phyloP scores from a whole-genome alignment of 1,284 basidiomycete species.

The Fistulinella cinereoalba region DNA sequence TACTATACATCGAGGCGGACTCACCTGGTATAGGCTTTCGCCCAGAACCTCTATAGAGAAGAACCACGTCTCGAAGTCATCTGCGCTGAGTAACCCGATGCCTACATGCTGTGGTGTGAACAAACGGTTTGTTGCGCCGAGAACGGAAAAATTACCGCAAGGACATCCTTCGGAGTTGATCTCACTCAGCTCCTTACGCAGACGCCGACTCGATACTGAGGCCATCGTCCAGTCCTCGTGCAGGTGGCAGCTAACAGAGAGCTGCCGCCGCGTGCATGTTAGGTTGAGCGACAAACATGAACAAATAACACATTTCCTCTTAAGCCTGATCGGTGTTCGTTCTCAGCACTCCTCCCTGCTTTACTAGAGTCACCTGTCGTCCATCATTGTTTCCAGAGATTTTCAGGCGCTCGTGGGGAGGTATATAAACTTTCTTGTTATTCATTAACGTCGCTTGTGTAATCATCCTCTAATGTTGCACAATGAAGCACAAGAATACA shows the following conservation, averaged over 20 bases:
- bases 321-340: no score
- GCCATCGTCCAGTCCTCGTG: slow-evolving; percentile 43
- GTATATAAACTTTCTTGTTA: slow-evolving; percentile 37
- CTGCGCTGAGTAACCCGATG: slow-evolving; percentile 65
- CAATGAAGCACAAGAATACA: slow-evolving; percentile 35
- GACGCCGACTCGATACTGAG: slow-evolving; percentile 61
- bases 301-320: slow-evolving; percentile 23
- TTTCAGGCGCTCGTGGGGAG: slow-evolving; percentile 52
- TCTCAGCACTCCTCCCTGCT: slow-evolving; percentile 30
- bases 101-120: slow-evolving; percentile 40
- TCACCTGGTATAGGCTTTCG: slow-evolving; percentile 68
- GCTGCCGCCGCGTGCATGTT: neutral
- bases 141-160: slow-evolving; percentile 45
- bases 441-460: slow-evolving; percentile 34
- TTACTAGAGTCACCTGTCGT: slow-evolving; percentile 45
- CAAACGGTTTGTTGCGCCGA: neutral
- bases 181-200: slow-evolving; percentile 72
- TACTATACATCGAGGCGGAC: slow-evolving; percentile 7
- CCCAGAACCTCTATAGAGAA: slow-evolving; percentile 78
- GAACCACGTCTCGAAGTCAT: slow-evolving; percentile 71
- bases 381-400: slow-evolving; percentile 31
- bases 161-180: slow-evolving; percentile 69
- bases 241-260: slow-evolving; percentile 11
- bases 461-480: slow-evolving; percentile 28
- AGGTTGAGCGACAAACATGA: slow-evolving; percentile 19